A percentile compares a stretch with the other conserved stretches of the same genome.
phyloP scores from a whole-genome alignment of 805 yeast genomes.

The Candida yuanshanica region DNA sequence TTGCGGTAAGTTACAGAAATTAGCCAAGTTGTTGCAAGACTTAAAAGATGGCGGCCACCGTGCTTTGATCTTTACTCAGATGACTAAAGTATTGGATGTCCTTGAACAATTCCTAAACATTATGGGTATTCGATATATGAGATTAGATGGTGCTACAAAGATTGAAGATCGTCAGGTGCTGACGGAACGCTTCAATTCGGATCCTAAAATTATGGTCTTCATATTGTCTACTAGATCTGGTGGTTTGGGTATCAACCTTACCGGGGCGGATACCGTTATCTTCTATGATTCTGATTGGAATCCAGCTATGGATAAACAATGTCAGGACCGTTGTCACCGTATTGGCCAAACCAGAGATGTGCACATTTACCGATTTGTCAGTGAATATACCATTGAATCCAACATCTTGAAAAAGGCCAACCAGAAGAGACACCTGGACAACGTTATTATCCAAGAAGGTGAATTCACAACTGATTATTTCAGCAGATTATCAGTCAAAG shows the following conservation, averaged over 20 bases:
- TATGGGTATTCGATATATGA: conserved; percentile 90
- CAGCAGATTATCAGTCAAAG: conserved; percentile 79
- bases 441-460: conserved; percentile 95
- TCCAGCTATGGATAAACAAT: conserved; percentile 99
- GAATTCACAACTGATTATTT: conserved; percentile 97
- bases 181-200: conserved; percentile 89
- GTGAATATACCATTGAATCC: conserved; percentile 93
- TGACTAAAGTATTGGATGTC: conserved; percentile 94
- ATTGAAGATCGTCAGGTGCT: conserved; percentile 93
- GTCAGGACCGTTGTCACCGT: conserved; percentile 98
- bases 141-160: conserved; percentile 96
- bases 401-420: conserved; percentile 91
- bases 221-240: conserved; percentile 95
- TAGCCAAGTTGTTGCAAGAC: conserved; percentile 70
- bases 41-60: conserved; percentile 85
- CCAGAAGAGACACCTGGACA: conserved; percentile 89
- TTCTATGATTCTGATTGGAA: conserved; percentile 99
- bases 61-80: conserved; percentile 93
- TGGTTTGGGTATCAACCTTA: conserved; percentile 93
- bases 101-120: conserved; percentile 89
- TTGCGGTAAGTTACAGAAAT: conserved; percentile 90
- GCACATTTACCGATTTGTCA: conserved; percentile 92
- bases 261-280: conserved; percentile 98
- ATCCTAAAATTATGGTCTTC: conserved; percentile 80
- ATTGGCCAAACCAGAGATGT: conserved; percentile 98